Evolutionary conservation across 2,329 filamentous ascomycete genomes (phyloP).

Genomic region (Exophiala dermatitidis): DNA sequence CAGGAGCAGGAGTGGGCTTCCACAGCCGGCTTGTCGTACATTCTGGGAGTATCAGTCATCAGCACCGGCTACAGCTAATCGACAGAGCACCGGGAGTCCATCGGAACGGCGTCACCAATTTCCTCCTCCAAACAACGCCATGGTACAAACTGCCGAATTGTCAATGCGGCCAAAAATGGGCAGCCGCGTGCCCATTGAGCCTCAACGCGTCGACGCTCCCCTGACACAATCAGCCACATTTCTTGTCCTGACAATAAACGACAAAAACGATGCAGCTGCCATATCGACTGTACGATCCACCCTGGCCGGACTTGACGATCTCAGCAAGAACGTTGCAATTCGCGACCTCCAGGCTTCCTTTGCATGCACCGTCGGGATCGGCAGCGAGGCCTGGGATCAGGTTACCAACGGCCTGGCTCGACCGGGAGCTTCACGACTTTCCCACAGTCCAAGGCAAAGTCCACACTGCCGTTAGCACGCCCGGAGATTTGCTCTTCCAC

Average conservation of each 20-base stretch:
- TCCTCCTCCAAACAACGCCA: background rate
- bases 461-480: slow-evolving; percentile 50
- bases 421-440: slow-evolving; percentile 47
- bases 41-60: no score
- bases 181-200: slow-evolving; percentile 32
- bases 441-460: slow-evolving; percentile 39
- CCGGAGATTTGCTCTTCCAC: slow-evolving; percentile 53
- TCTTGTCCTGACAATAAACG: slow-evolving; percentile 42
- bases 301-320: slow-evolving; percentile 40
- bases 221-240: slow-evolving; percentile 50
- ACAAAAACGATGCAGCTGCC: slow-evolving; percentile 27
- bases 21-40: no score
- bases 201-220: slow-evolving; percentile 46
- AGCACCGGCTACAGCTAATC: no score
- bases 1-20: no score
- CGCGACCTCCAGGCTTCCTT: slow-evolving; percentile 43
- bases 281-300: slow-evolving; percentile 39
- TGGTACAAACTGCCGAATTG: slow-evolving; percentile 1
- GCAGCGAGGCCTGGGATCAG: slow-evolving; percentile 46
- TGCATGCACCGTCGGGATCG: slow-evolving; percentile 50
- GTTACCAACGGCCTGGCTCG: slow-evolving; percentile 39
- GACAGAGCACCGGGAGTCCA: no score
- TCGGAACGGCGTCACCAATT: no score
- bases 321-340: slow-evolving; percentile 49
- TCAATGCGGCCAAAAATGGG: slow-evolving; percentile 4